Evolutionary conservation across 257 asterid genomes (phyloP), one percentile per base, ranked within the genome.

Genomic region (Voacanga thouarsii): DNA sequence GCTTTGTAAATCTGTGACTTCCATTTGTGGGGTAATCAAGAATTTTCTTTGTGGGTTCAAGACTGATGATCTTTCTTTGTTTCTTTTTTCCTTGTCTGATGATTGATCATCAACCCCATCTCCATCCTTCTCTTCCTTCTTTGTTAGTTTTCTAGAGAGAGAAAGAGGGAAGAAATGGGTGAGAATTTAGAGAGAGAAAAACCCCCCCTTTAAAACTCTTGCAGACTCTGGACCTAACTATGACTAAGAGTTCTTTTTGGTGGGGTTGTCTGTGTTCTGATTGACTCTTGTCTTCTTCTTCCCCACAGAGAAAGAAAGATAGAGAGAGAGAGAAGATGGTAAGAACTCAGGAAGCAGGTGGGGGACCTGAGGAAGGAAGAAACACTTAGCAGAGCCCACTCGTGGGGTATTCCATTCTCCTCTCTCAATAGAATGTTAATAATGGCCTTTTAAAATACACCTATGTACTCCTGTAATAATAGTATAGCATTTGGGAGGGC

Each of bases 1-100:
- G 77, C 75, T 72, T 74, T 89, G 88, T n/a, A 89, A 82, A 88
- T 92, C 82, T 60, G 89, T 83, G 88, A 82, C 89, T 82, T 89
- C 94, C 94, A 89, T 89, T 45, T 80, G 87, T 80, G 87, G 87
- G 88, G 88, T 79, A 80, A 78, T 80, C 78, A 80, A 82, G 53
- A 45, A 21, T 71, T 71, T 14, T 77, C 78, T 73, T 83, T 88
- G 92, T 87, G 96, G 90, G 91, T 85, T 88, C 89, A 83, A 78
- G 45, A 39, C n/a, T 41, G 50, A 80, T 74, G 86, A 74, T 84
- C 74, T 77, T 85, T 81, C 80, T 80, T 71, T 82, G 64, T 69
- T 64, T 76, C 66, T 65, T 75, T 81, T 77, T 76, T 74, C 82
- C 28, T 43, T 82, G 78, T 77, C 77, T 71, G 61, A 50, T 82